phyloP scores from a whole-genome alignment of 2,329 filamentous ascomycete genomes.

The Nakataea oryzae region DNA sequence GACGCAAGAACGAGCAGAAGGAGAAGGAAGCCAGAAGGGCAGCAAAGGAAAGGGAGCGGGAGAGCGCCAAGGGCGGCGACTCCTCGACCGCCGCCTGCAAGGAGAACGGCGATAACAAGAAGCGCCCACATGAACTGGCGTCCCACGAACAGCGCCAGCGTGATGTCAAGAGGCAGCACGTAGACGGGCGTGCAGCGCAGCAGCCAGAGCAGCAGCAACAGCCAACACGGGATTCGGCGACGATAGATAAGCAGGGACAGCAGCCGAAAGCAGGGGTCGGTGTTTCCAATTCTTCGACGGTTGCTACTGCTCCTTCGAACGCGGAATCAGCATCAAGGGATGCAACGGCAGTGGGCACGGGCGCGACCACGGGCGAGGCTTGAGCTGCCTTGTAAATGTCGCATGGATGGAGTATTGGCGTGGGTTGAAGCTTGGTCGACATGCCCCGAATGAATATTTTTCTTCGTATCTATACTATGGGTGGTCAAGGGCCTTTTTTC shows the following conservation, averaged over 20 bases:
- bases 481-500: not conserved
- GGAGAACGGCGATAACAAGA: conserved; percentile 23
- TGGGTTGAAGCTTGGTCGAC: not conserved
- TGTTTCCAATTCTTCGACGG: not conserved
- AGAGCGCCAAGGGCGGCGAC: conserved; percentile 9
- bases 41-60: conserved; percentile 27
- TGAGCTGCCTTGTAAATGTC: not conserved
- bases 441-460: not conserved
- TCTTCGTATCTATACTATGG: not conserved
- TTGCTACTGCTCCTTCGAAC: not conserved
- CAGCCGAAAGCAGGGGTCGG: not conserved
- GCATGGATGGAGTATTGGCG: not conserved
- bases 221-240: not conserved
- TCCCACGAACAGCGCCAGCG: conserved; percentile 6
- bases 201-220: not conserved
- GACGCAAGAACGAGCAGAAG: conserved; percentile 74
- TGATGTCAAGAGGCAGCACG: conserved; percentile 14
- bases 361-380: not conserved
- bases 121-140: conserved; percentile 18
- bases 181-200: conserved; percentile 7
- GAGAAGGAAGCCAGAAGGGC: conserved; percentile 40
- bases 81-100: not conserved
- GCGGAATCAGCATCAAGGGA: not conserved
- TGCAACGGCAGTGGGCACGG: not conserved
- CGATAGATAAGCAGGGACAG: not conserved